Evolutionary conservation across 2,329 filamentous ascomycete species (phyloP), one percentile per base, ranked within the genome.

Genomic region (Paracamarosporium sp.): DNA sequence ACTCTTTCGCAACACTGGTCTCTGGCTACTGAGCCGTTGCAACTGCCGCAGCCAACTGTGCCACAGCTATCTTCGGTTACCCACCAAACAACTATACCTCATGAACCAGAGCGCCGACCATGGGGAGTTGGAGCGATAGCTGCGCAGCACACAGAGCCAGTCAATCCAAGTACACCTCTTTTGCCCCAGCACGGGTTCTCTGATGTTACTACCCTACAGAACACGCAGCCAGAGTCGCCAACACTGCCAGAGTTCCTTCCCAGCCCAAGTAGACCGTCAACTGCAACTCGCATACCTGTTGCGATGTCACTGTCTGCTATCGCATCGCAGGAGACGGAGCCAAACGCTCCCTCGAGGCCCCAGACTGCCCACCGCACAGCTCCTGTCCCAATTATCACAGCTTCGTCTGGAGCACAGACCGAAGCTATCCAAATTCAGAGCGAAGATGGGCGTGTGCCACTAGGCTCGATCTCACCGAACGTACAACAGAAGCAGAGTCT

Each of bases 181-280:
- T 53, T 31, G 24, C 53, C 63, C 17, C 27, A 57, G 30, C 62
- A 72, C 48, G 33, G 53, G 13, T 61, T 72, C 50, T 76, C 72
- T 13, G 62, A 64, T 50, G 65, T 75, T 15, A 68, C 57, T 30
- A 67, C 65, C 13, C 47, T 75, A 24, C 73, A 73, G 20, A 64
- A 71, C 30, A 65, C 64, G n/a, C 69, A 73, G 51, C 72, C 73
- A 27, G 74, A 76, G 55, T 75, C 72, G 17, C 72, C 72, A 35
- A 74, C 70, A 5, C 61, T 73, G 5, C 71, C 74, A 17, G 50
- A 67, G 9, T 72, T 73, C 60, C 57, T 76, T 5, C 71, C 71
- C 13, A 69, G 63, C 50, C 70, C 70, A n/a, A 73, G 68, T 45
- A 67, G 70, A 35, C 71, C 70, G 12, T 68, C 71, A 5, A 74